Conservation (phyloP, 768 basidiomycete genomes). For the Trametes sanguinea region DNA sequence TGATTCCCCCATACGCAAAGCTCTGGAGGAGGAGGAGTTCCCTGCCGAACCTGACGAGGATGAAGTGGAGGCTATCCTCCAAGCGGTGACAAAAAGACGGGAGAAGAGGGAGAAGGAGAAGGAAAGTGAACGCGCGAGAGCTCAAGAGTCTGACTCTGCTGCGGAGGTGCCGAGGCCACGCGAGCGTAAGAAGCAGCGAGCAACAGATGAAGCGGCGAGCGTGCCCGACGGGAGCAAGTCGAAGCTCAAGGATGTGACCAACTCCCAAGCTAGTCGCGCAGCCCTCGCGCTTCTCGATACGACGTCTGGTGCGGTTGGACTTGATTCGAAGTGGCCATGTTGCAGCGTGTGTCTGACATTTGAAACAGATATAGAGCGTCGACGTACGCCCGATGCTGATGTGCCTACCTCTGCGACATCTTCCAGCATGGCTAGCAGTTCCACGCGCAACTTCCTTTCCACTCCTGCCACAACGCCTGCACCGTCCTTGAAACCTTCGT, state of each 20-base stretch:
- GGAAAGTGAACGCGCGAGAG: constrained; percentile 31
- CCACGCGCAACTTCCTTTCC: constrained; percentile 43
- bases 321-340: not conserved
- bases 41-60: constrained; percentile 37
- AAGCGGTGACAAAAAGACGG: constrained; percentile 47
- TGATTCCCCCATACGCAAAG: constrained; percentile 59
- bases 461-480: constrained; percentile 48
- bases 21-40: constrained; percentile 58
- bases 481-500: constrained; percentile 31
- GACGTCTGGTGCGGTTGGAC: constrained; percentile 36
- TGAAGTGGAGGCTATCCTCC: constrained; percentile 40
- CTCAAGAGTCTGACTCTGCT: constrained; percentile 27
- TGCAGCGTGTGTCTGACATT: constrained; percentile 19
- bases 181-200: constrained; percentile 42
- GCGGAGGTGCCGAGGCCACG: constrained; percentile 34
- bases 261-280: constrained; percentile 47
- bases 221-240: constrained; percentile 43
- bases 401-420: constrained; percentile 36
- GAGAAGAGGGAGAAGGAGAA: constrained; percentile 50
- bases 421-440: constrained; percentile 33
- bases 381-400: constrained; percentile 40
- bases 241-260: constrained; percentile 67
- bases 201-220: constrained; percentile 37
- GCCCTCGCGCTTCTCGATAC: constrained; percentile 41
- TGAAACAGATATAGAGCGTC: constrained; percentile 39